These are phyloP conservation scores for Beauveria sp. DNA, from an alignment of 2,329 filamentous ascomycete genomes.

Conservation along the genomic window DNA sequence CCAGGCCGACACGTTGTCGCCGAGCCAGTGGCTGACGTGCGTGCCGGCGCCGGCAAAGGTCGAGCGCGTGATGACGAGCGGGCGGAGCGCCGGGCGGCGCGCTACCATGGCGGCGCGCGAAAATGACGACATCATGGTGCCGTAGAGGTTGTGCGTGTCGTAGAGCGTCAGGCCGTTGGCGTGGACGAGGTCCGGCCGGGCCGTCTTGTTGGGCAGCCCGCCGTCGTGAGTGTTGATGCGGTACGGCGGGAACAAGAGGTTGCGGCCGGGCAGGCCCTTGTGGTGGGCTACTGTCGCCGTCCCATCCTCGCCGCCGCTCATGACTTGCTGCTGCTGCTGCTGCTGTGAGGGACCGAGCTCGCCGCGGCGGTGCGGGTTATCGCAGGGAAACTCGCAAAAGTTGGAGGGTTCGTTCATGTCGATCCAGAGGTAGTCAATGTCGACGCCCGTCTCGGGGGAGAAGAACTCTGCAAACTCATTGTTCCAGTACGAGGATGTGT, in stretches of 20 bases:
- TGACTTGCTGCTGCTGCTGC: neutral
- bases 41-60: slow-evolving; percentile 67
- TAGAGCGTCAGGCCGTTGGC: slow-evolving; percentile 61
- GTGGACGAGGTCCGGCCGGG: slow-evolving; percentile 61
- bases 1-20: slow-evolving; percentile 41
- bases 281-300: slow-evolving; percentile 9
- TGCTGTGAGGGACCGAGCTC: neutral
- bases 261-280: slow-evolving; percentile 16
- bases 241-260: slow-evolving; percentile 17
- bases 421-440: slow-evolving; percentile 73
- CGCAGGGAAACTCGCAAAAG: slow-evolving; percentile 23
- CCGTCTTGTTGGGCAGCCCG: slow-evolving; percentile 48
- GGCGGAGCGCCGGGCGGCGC: slow-evolving; percentile 55
- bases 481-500: slow-evolving; percentile 60
- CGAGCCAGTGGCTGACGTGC: slow-evolving; percentile 56
- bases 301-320: neutral
- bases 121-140: slow-evolving; percentile 64
- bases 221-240: slow-evolving; percentile 25
- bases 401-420: slow-evolving; percentile 48
- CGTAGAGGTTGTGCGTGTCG: slow-evolving; percentile 73
- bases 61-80: slow-evolving; percentile 66
- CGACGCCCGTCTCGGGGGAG: slow-evolving; percentile 51
- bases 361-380: slow-evolving; percentile 54
- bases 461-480: slow-evolving; percentile 61
- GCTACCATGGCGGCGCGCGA: slow-evolving; percentile 59